Evolutionary conservation across 2,329 filamentous ascomycete species (phyloP), one percentile per base, ranked within the genome.

Genomic region (Epichloe brachyelytri): DNA sequence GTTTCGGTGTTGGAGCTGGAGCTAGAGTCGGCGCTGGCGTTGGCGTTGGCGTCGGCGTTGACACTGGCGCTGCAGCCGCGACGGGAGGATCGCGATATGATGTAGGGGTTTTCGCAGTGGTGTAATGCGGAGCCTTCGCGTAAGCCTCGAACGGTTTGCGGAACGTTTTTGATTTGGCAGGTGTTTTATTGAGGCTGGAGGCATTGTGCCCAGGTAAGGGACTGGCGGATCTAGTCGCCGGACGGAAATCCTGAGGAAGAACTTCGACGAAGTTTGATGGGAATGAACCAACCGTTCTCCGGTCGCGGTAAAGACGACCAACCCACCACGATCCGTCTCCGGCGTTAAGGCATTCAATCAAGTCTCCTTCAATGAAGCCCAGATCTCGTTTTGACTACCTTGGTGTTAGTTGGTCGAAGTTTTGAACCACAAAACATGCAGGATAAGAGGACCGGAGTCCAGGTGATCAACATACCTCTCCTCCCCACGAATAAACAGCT

Each of bases 291-390:
- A 96, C 84, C 62, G 91, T 89, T 62, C 90, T 82, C 66, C 86
- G 85, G 69, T 98, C 93, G 59, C 93, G 82, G 63, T 84, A 87
- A 63, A 98, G 71, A 56, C 91, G 82, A 46, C 93, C 93, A 70
- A 90, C 95, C 93, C 93, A 98, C 93, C 93, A 98, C 45, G 88
- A 90, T 49, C 93, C 93, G 70, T 98, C 93, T 56, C 93, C 93
- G 19, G 93, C 93, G 66, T 98, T 98, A 49, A 98, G 76, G 63
- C 91, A 96, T 78, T 98, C 93, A 66, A 98, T 98, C 58, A 98
- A 71, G 69, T 98, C 93, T 56, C 93, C 93, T 68, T 98, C 93
- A 59, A 98, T 86, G 68, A 98, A 98, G 15, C 93, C 93, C 52
- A 98, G 77, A 65, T 98, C 93, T 66, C 86, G 83, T 73, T 95